Base-by-base conservation (phyloP, 2,329 filamentous ascomycete species). In the Colletotrichum magnum region DNA sequence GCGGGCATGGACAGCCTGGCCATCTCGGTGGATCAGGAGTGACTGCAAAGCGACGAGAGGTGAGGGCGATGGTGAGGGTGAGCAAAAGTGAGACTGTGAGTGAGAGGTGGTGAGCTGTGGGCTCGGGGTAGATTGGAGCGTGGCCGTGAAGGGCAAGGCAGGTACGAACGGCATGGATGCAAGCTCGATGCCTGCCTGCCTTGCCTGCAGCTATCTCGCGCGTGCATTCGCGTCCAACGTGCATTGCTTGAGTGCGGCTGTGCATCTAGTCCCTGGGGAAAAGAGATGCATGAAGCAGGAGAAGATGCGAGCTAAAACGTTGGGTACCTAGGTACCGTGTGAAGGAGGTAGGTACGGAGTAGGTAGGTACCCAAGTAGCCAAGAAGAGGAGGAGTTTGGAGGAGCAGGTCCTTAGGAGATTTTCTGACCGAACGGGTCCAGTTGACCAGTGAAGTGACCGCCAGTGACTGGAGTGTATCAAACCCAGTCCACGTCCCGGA, bases 1-100 rank as follows among this genome's bases (percentile, higher is more conserved):
- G 9, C 52, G 41, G 62, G 51, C 66, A 69, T 54, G 56, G 66
- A 69, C 56, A 57, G 62, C 56, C 61, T 43, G 56, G 28, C 32
- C 32, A 36, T 36, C 51, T 69, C 41, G 45, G 60, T 69, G 61
- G 60, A 58, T 58, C 13, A 36, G 7, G 32, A 36, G 32, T 36
- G 45, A 47, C 45, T 7, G 26, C 28, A 39, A 32, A 43, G 36
- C 6, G 7, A 43, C 10, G 36, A 58, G 41, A 36, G 15, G 48
- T 15, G 21, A n/a, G 45, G 16, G 15, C 45, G 45, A 18, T 16
- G 16, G 13, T 47, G 3, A 24, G 21, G 21, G 21, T 16, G 16
- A 47, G 15, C 36, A 12, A 28, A 21, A 43, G 32, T 32, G 15
- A 45, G 58, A 61, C 21, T 24, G 21, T 24, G 21, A 28, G 24